Percentiles rank a stretch among this genome's conserved stretches.
Conservation (phyloP, 148 eudicot species). For the Rhododendron henanense region DNA sequence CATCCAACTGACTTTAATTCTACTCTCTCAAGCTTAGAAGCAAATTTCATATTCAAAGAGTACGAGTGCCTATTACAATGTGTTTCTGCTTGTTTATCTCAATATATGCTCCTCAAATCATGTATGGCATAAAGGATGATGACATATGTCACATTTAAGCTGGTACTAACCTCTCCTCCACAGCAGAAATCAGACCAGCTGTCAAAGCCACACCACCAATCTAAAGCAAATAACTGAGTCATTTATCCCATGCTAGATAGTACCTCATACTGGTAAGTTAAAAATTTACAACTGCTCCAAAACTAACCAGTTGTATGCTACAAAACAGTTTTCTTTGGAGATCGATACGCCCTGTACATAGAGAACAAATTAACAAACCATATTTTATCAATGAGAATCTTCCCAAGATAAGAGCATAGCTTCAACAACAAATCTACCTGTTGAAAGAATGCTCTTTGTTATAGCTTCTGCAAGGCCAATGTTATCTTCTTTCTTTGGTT, state of each 20-base stretch:
- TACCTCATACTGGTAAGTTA: neutral
- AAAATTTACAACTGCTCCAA: neutral
- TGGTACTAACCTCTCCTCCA: constrained; percentile 79
- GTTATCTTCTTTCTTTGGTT: constrained; percentile 70
- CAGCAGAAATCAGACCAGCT: constrained; percentile 76
- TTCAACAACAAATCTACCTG: constrained; percentile 43
- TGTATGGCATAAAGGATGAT: neutral
- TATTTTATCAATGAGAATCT: constrained; percentile 1
- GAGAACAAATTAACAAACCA: constrained; percentile 6
- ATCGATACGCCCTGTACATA: constrained; percentile 77
- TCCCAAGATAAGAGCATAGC: neutral
- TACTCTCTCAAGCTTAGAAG: neutral
- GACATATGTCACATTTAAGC: neutral
- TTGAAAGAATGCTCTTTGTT: constrained; percentile 85
- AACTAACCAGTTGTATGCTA: constrained; percentile 95
- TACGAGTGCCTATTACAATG: neutral
- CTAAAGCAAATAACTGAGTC: constrained; percentile 34
- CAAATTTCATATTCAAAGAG: neutral
- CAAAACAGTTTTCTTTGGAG: constrained; percentile 89
- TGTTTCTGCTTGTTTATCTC: neutral
- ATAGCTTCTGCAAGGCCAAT: constrained; percentile 98
- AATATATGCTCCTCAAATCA: neutral
- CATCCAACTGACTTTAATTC: neutral
- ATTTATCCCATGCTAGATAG: constrained; percentile 10
- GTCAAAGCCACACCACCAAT: constrained; percentile 88